phyloP scores from a whole-genome alignment of 148 eudicot species.

The Agrostemma githago region DNA sequence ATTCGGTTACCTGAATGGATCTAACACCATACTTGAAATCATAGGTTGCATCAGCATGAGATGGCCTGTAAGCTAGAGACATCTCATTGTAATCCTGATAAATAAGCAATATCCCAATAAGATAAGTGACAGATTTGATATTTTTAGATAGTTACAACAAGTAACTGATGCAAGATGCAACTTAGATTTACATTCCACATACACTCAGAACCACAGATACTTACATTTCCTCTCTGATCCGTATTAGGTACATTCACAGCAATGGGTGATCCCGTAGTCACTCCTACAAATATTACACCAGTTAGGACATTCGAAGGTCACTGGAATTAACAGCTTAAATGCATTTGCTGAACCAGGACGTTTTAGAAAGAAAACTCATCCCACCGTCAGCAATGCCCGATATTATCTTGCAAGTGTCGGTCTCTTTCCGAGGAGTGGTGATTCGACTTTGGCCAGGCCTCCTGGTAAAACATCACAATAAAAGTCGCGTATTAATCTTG shows the following conservation, averaged over 20 bases:
- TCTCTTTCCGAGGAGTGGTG: conserved; percentile 97
- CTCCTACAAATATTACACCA: conserved; percentile 39
- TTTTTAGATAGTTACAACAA: background rate
- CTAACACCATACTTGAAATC: conserved; percentile 95
- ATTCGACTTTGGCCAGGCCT: conserved; percentile 99
- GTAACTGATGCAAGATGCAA: background rate
- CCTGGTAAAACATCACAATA: conserved; percentile 40
- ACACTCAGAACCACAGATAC: conserved; percentile 23
- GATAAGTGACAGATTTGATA: background rate
- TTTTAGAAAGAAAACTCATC: conserved; percentile 35
- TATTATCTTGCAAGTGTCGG: conserved; percentile 79
- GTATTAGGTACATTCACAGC: conserved; percentile 89
- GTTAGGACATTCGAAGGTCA: conserved; percentile 17
- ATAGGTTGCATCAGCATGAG: conserved; percentile 98
- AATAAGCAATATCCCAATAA: conserved; percentile 14
- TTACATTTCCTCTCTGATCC: conserved; percentile 92
- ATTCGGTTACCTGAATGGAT: conserved; percentile 68
- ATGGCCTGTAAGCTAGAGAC: conserved; percentile 91
- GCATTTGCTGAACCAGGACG: background rate
- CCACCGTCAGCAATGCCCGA: conserved; percentile 89
- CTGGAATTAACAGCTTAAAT: background rate
- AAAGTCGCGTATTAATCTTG: background rate
- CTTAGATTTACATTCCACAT: background rate
- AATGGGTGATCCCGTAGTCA: conserved; percentile 91
- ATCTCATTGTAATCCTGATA: conserved; percentile 91